phyloP scores from a whole-genome alignment of 805 yeast genomes.

The Yamadazyma laniorum region DNA sequence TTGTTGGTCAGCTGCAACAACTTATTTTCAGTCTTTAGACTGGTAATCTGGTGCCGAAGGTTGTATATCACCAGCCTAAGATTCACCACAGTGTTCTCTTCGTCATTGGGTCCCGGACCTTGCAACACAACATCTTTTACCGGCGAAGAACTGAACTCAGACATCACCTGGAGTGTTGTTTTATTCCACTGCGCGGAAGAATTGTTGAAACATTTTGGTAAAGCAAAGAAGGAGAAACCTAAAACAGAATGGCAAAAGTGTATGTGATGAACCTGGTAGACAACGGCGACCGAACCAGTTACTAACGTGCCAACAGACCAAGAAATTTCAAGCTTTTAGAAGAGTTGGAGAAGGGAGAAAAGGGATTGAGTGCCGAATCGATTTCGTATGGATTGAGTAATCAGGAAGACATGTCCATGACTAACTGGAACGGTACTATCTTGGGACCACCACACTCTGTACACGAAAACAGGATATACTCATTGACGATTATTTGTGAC shows the following conservation, averaged over 20 bases:
- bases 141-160: slow-evolving; percentile 8
- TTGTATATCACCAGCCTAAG: slow-evolving; percentile 21
- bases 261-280: too few relatives aligned
- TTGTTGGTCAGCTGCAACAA: slow-evolving; percentile 29
- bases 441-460: slow-evolving; percentile 91
- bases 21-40: slow-evolving; percentile 33
- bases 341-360: slow-evolving; percentile 97
- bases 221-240: too few relatives aligned
- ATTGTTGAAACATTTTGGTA: too few relatives aligned
- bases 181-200: slow-evolving; percentile 5
- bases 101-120: background rate
- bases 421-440: slow-evolving; percentile 96
- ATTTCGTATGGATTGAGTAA: slow-evolving; percentile 93
- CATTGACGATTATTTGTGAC: slow-evolving; percentile 78
- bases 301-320: slow-evolving; percentile 51
- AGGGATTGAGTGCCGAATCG: slow-evolving; percentile 94
- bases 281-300: too few relatives aligned
- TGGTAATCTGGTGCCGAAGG: slow-evolving; percentile 32
- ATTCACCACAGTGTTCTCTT: slow-evolving; percentile 11
- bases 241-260: too few relatives aligned
- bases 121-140: background rate
- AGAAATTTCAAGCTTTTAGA: slow-evolving; percentile 92
- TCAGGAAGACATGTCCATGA: slow-evolving; percentile 88
- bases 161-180: slow-evolving; percentile 1
- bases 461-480: slow-evolving; percentile 92